Percentiles rank a stretch among this genome's conserved stretches.
These are phyloP conservation scores for Celoporthe dispersa DNA, from an alignment of 2,329 filamentous ascomycete species.

Conservation along the genomic window DNA sequence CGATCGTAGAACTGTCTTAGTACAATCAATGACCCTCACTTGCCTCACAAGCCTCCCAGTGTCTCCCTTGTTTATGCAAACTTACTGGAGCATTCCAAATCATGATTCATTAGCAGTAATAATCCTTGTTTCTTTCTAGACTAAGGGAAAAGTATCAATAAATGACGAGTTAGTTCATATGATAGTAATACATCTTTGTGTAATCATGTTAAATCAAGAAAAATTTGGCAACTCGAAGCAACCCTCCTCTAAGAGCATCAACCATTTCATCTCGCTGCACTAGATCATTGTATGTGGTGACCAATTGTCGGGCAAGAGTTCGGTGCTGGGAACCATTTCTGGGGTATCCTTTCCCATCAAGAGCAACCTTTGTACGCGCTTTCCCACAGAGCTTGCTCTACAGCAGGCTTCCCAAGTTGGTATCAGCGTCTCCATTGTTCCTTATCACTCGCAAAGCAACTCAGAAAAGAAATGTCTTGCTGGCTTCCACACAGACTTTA, in stretches of 20 bases:
- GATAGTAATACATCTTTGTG: too few relatives aligned
- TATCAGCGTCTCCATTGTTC: slow-evolving; percentile 3
- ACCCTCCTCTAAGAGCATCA: slow-evolving; percentile 12
- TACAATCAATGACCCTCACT: too few relatives aligned
- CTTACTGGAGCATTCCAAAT: too few relatives aligned
- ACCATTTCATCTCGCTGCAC: slow-evolving; percentile 2
- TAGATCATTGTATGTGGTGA: slow-evolving; percentile 23
- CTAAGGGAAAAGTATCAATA: too few relatives aligned
- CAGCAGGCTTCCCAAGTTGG: background rate
- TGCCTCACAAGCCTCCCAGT: too few relatives aligned
- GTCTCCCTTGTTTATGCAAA: too few relatives aligned
- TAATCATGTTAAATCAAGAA: too few relatives aligned
- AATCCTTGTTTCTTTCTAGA: too few relatives aligned
- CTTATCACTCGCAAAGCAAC: background rate
- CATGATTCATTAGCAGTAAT: too few relatives aligned
- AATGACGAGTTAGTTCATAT: too few relatives aligned
- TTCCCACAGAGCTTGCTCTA: slow-evolving; percentile 19
- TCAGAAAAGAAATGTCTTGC: background rate
- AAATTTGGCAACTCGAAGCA: too few relatives aligned
- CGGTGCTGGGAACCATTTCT: slow-evolving; percentile 21
- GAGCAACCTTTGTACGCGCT: slow-evolving; percentile 15
- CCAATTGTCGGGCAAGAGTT: slow-evolving; percentile 20
- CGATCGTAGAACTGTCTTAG: too few relatives aligned
- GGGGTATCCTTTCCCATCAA: slow-evolving; percentile 10
- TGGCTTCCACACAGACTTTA: background rate